Conservation (phyloP, 495 filamentous ascomycete genomes). For the Penicillium bialowiezense region DNA sequence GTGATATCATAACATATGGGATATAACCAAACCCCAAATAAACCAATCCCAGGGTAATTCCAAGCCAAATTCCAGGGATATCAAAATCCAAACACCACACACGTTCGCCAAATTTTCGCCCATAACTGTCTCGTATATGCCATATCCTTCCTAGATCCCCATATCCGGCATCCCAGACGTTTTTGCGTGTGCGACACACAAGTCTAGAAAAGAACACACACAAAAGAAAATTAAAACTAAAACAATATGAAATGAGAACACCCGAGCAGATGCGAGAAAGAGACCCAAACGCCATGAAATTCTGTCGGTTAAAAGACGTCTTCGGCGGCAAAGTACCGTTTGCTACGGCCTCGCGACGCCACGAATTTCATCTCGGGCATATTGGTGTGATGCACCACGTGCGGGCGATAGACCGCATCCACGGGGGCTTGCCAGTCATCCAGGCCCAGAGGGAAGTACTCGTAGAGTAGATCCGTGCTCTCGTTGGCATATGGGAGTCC, state of each 20-base stretch:
- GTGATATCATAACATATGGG: slow-evolving; percentile 32
- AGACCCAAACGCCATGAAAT: slow-evolving; percentile 3
- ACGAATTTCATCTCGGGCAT: slow-evolving; percentile 75
- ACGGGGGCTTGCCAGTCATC: slow-evolving; percentile 93
- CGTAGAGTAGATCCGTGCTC: slow-evolving; percentile 77
- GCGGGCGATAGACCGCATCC: slow-evolving; percentile 87
- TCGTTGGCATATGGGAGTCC: slow-evolving; percentile 60
- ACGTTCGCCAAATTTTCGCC: slow-evolving; percentile 1
- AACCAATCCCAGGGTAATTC: slow-evolving; percentile 9
- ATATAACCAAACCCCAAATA: slow-evolving; percentile 31
- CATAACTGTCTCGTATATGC: neutral
- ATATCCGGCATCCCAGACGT: neutral
- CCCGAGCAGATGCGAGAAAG: slow-evolving; percentile 20
- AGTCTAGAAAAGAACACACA: slow-evolving; percentile 10
- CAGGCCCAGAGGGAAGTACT: slow-evolving; percentile 85
- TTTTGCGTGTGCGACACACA: neutral
- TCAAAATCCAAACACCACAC: slow-evolving; percentile 5
- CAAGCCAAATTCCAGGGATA: neutral
- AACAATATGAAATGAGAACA: slow-evolving; percentile 7
- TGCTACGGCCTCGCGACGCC: slow-evolving; percentile 65
- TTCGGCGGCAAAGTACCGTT: slow-evolving; percentile 78
- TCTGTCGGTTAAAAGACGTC: slow-evolving; percentile 47
- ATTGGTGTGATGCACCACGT: slow-evolving; percentile 86
- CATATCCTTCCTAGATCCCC: neutral
- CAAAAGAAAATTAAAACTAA: too few species aligned